Percentiles rank a stretch among this genome's conserved stretches.
phyloP scores from a whole-genome alignment of 805 yeast species.

The Teunomyces stri region DNA sequence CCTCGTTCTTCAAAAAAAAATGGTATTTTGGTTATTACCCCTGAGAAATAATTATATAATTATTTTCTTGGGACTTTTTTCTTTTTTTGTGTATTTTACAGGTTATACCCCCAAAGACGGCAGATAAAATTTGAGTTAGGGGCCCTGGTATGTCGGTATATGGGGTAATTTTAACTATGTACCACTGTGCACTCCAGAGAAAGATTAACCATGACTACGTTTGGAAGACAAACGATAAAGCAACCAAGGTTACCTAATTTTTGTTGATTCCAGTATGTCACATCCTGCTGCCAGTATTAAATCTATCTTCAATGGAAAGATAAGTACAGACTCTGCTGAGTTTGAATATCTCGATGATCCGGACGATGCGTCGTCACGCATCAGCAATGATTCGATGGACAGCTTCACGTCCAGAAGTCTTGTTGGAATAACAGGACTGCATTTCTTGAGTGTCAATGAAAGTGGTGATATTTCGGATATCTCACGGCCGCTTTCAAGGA shows the following conservation, averaged over 20 bases:
- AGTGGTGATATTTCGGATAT: slow-evolving; percentile 1
- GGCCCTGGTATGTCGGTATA: neutral
- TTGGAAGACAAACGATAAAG: neutral
- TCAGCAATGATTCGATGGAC: slow-evolving; percentile 16
- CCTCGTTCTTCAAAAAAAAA: neutral
- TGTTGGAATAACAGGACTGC: slow-evolving; percentile 7
- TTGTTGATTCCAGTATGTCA: slow-evolving; percentile 23
- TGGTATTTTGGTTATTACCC: neutral
- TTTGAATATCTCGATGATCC: slow-evolving; percentile 6
- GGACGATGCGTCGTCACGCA: slow-evolving; percentile 12
- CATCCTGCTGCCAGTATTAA: slow-evolving; percentile 44
- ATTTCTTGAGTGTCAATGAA: neutral
- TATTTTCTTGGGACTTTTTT: neutral
- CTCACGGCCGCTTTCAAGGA: slow-evolving; percentile 60
- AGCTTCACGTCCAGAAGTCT: slow-evolving; percentile 21
- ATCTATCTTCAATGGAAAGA: slow-evolving; percentile 36
- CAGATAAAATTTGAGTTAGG: neutral
- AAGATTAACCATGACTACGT: neutral
- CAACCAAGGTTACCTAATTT: too few species aligned
- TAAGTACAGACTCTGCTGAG: slow-evolving; percentile 25
- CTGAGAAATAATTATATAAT: neutral
- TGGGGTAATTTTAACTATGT: neutral
- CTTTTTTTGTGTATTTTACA: neutral
- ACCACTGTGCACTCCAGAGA: neutral
- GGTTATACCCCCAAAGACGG: neutral